phyloP scores from a whole-genome alignment of 2,329 filamentous ascomycete genomes.

The Cladosporium sphaerospermum region DNA sequence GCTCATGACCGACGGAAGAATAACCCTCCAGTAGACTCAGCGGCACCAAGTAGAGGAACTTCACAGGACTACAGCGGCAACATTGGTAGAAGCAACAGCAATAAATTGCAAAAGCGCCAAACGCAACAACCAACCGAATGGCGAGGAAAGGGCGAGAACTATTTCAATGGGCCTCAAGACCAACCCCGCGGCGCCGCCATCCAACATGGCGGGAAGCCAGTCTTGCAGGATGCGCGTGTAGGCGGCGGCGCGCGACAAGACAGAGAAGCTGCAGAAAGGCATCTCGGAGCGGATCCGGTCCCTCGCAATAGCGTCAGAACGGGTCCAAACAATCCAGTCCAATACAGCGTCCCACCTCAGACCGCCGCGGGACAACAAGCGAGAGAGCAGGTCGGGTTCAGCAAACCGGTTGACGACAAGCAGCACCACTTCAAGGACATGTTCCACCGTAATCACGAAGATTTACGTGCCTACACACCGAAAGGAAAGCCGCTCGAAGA shows the following conservation, averaged over 20 bases:
- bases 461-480: slow-evolving; percentile 42
- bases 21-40: slow-evolving; percentile 14
- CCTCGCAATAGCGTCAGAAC: slow-evolving; percentile 26
- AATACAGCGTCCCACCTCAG: slow-evolving; percentile 32
- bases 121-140: slow-evolving; percentile 1
- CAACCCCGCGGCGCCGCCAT: slow-evolving; percentile 3
- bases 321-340: slow-evolving; percentile 19
- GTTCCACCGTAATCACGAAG: slow-evolving; percentile 34
- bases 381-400: slow-evolving; percentile 38
- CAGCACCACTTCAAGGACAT: slow-evolving; percentile 31
- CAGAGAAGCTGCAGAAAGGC: slow-evolving; percentile 27
- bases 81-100: slow-evolving; percentile 33
- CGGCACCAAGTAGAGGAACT: slow-evolving; percentile 19
- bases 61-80: slow-evolving; percentile 17
- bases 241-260: slow-evolving; percentile 27
- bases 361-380: slow-evolving; percentile 31
- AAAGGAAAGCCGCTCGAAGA: slow-evolving; percentile 55
- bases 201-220: neutral
- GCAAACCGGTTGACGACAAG: slow-evolving; percentile 23
- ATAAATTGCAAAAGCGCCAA: slow-evolving; percentile 24
- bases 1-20: slow-evolving; percentile 27
- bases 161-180: slow-evolving; percentile 5
- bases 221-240: slow-evolving; percentile 34
- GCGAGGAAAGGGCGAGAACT: slow-evolving; percentile 1
- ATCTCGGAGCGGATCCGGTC: slow-evolving; percentile 33